Conservation (phyloP, 225 moss, liverwort and hornwort genomes). For the Rhytidiadelphus loreus region DNA sequence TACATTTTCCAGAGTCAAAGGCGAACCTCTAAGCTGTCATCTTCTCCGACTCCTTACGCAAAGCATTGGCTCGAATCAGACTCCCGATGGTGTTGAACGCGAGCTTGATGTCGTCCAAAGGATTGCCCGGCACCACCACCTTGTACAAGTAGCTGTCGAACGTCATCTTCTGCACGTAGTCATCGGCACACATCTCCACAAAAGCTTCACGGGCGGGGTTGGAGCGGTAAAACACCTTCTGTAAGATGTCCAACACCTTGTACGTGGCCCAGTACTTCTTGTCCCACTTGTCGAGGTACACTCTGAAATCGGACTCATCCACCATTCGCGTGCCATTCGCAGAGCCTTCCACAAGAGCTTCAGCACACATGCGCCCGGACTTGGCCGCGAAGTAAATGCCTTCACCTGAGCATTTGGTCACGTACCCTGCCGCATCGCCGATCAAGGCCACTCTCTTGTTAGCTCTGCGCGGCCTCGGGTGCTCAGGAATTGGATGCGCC, state of each 20-base stretch:
- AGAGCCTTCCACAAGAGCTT: slow-evolving; percentile 85
- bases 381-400: slow-evolving; percentile 98
- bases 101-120: slow-evolving; percentile 89
- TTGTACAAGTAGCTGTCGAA: slow-evolving; percentile 99
- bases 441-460: slow-evolving; percentile 72
- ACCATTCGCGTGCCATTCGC: slow-evolving; percentile 72
- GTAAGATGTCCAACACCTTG: slow-evolving; percentile 94
- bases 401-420: slow-evolving; percentile 96
- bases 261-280: slow-evolving; percentile 98
- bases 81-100: slow-evolving; percentile 94
- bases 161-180: slow-evolving; percentile 99
- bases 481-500: slow-evolving; percentile 97
- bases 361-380: slow-evolving; percentile 96
- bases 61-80: slow-evolving; percentile 74
- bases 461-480: slow-evolving; percentile 78
- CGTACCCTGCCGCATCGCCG: slow-evolving; percentile 93
- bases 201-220: slow-evolving; percentile 97
- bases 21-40: slow-evolving; percentile 22
- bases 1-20: slow-evolving; percentile 4
- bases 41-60: slow-evolving; percentile 67
- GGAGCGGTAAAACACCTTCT: slow-evolving; percentile 95
- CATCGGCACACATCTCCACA: slow-evolving; percentile 96
- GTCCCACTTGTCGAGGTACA: slow-evolving; percentile 93
- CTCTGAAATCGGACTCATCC: slow-evolving; percentile 77
- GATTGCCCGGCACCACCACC: slow-evolving; percentile 94